Base-by-base conservation (phyloP, 495 filamentous ascomycete genomes). In the Penicillium samsonianum region DNA sequence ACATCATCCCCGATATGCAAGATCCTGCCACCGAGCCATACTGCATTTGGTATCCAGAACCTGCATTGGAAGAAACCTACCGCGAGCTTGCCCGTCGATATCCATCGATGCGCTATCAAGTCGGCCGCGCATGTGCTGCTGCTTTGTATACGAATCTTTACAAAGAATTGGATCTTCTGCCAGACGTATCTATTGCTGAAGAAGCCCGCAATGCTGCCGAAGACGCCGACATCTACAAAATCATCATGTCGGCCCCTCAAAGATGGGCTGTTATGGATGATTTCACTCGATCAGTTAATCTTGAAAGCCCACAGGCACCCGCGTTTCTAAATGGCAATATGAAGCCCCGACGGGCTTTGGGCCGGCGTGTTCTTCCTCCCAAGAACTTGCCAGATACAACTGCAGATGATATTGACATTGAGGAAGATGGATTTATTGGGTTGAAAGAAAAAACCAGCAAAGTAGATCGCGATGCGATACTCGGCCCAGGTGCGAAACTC, bases 31-130 rank as follows among this genome's bases (percentile, higher is more conserved):
- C 63, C 12, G 41, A 67, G 37, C 73, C 75, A 23, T 79, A 79
- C 62, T 77, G 74, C 51, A 72, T 79, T 20, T 78, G 75, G 75
- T 55, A 78, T 58, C 74, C 74, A 11, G 63, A 73, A 0, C 26
- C 65, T 23, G 64, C 73, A 38, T 51, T 41, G 12, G 73, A 77
- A 60, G 59, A 67, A 25, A 76, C 75, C 7, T 71, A 68, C 41
- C 62, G 68, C 9, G 37, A 37, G 25, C 50, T 74, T 41, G 57
- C 43, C 47, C 47, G 37, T 48, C 60, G 38, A 23, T 64, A 55
- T 55, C 53, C 50, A 17, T 55, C 54, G 49, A 60, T 60, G 37
- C 62, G 38, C 40, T 70, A 50, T 50, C 53, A 70, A 52, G 60
- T 67, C n/a, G 63, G 56, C 46, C 60, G 63, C 26, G 67, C 65